phyloP scores from a whole-genome alignment of 2,329 filamentous ascomycete species.

The Talaromyces albobiverticillius region DNA sequence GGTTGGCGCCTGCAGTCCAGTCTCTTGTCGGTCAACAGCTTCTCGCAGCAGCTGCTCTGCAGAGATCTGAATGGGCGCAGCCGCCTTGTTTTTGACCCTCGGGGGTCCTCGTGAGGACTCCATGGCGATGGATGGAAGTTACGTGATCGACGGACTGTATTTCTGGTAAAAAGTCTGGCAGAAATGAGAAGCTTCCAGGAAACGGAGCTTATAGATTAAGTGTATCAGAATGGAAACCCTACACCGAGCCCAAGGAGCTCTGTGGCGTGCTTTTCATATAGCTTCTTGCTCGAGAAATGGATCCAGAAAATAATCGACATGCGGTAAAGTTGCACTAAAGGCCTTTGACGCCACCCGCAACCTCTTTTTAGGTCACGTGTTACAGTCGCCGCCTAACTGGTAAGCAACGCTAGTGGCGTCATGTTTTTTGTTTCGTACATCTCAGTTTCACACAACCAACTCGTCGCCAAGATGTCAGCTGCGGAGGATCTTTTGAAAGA shows the following conservation, averaged over 20 bases:
- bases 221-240: background rate
- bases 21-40: conserved; percentile 94
- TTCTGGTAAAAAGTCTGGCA: background rate
- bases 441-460: background rate
- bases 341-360: conserved; percentile 21
- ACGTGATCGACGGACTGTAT: background rate
- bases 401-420: conserved; percentile 16
- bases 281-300: conserved; percentile 13
- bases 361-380: conserved; percentile 18
- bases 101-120: conserved; percentile 88
- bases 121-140: conserved; percentile 56
- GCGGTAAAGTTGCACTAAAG: conserved; percentile 7
- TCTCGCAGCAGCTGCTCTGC: conserved; percentile 96
- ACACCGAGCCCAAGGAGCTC: conserved; percentile 5
- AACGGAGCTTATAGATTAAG: background rate
- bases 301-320: conserved; percentile 6
- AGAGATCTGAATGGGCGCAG: conserved; percentile 86
- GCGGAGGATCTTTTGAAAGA: conserved; percentile 91
- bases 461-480: conserved; percentile 66
- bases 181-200: background rate
- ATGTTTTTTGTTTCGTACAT: conserved; percentile 1
- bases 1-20: conserved; percentile 80
- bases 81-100: conserved; percentile 97
- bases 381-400: conserved; percentile 5
- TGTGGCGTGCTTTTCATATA: background rate